Evolutionary conservation across 805 yeast genomes (phyloP).

Genomic region (Lipomyces anomalus): DNA sequence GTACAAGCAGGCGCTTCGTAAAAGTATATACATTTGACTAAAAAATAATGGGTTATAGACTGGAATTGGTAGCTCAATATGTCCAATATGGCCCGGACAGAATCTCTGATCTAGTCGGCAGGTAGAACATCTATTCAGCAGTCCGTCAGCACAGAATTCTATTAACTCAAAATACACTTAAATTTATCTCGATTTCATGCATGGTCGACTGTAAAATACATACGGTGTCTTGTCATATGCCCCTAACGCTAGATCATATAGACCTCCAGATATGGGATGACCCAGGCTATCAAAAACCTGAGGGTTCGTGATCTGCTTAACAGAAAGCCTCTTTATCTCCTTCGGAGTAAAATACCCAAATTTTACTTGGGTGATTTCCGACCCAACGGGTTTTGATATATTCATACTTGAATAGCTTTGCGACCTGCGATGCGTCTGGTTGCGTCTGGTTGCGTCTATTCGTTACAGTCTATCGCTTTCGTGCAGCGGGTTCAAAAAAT

Average conservation of each 20-base stretch:
- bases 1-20: conserved; percentile 80
- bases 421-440: too few species aligned
- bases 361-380: conserved; percentile 87
- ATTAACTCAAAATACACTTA: too few species aligned
- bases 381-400: conserved; percentile 93
- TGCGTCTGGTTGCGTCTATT: too few species aligned
- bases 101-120: conserved; percentile 92
- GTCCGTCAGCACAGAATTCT: too few species aligned
- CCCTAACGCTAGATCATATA: conserved; percentile 92
- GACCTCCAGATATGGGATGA: conserved; percentile 89
- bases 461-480: too few species aligned
- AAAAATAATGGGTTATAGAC: conserved; percentile 93
- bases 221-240: conserved; percentile 49
- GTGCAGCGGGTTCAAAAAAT: too few species aligned
- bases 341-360: conserved; percentile 76
- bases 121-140: conserved; percentile 64
- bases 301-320: conserved; percentile 92
- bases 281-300: conserved; percentile 94
- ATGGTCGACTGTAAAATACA: conserved; percentile 1
- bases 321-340: conserved; percentile 81
- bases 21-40: conserved; percentile 77
- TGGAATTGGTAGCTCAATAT: conserved; percentile 92
- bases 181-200: too few species aligned
- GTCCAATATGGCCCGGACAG: conserved; percentile 99
- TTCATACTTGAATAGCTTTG: conserved; percentile 77